Base-by-base conservation (phyloP, 441 rosid species). In the Theobroma grandiflorum region DNA sequence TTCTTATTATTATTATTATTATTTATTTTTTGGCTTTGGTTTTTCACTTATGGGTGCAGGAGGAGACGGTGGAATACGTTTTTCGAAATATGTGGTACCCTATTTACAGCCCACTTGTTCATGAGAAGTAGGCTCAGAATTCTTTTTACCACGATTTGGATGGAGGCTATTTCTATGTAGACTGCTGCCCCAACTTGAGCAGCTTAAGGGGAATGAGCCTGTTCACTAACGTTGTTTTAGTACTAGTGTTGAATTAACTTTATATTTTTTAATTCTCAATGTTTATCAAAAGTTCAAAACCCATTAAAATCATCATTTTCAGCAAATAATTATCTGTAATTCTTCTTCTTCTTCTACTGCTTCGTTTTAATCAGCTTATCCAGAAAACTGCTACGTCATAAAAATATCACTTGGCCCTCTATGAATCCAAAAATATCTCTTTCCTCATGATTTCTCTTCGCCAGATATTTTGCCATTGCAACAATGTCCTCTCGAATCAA, bases 61-160 rank as follows among this genome's bases (percentile, higher is more conserved):
- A 89, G 82, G 98, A 93, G 82, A 91, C 93, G 2, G 95, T 93
- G 77, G 84, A 88, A 69, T 89, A 90, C 79, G 85, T 96, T 10
- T 88, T 80, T 4, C 79, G 83, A 40, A 87, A 84, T 82, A 96
- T 96, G 98, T 96, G 99, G 99, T 94, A 79, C 90, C 99, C 99
- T 49, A 37, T 91, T 80, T 96, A 96, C 85, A 91, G 91, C 80
- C 98, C 99, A 63, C 94, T 96, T 7, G 98, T 96, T 85, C 99
- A 92, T 40, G 96, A 96, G 89, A 93, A 96, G 81, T 93, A 82
- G 74, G 70, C 77, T 37, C 50, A 12, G 16, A 18, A 7, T 61
- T 43, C 50, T 11, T 64, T 14, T 47, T 52, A 16, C 43, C 31
- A 62, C 38, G 42, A 43, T 65, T 42, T 31, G 22, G 16, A 59